These are phyloP conservation scores for Pestalotiopsis sp. DNA, from an alignment of 2,329 filamentous ascomycete genomes.

Conservation along the genomic window DNA sequence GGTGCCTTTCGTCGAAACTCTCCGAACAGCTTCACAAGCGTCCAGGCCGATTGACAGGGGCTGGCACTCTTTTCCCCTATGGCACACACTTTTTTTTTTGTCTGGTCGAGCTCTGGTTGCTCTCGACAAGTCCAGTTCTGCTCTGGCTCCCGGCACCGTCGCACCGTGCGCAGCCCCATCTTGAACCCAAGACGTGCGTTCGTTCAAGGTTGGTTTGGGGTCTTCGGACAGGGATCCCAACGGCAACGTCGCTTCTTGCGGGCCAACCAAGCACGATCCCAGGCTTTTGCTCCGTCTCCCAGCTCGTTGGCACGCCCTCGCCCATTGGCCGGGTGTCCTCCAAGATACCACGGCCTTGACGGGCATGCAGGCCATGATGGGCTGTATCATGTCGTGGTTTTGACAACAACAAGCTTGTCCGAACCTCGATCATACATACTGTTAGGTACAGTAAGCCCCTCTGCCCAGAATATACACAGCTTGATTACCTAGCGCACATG, in stretches of 20 bases:
- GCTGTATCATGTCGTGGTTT: neutral
- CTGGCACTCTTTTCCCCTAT: neutral
- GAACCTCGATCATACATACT: neutral
- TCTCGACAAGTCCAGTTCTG: neutral
- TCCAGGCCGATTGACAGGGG: slow-evolving; percentile 3
- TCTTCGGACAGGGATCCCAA: neutral
- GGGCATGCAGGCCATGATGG: neutral
- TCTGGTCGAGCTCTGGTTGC: neutral
- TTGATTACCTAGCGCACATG: neutral
- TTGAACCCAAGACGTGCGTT: neutral
- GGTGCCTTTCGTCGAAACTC: neutral
- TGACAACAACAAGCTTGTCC: neutral
- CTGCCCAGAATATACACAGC: neutral
- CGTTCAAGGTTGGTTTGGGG: neutral
- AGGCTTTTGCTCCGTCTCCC: neutral
- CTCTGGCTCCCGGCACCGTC: neutral
- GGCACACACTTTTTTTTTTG: neutral
- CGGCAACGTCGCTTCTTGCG: slow-evolving; percentile 8
- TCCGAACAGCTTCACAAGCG: slow-evolving; percentile 2
- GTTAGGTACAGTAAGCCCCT: neutral
- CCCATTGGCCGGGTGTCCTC: neutral
- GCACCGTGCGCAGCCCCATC: neutral
- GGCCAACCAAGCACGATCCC: slow-evolving; percentile 8
- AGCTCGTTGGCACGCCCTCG: neutral
- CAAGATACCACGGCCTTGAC: neutral